Conservation (phyloP, 352 stramenopile genomes). For the Phytophthora meadii region DNA sequence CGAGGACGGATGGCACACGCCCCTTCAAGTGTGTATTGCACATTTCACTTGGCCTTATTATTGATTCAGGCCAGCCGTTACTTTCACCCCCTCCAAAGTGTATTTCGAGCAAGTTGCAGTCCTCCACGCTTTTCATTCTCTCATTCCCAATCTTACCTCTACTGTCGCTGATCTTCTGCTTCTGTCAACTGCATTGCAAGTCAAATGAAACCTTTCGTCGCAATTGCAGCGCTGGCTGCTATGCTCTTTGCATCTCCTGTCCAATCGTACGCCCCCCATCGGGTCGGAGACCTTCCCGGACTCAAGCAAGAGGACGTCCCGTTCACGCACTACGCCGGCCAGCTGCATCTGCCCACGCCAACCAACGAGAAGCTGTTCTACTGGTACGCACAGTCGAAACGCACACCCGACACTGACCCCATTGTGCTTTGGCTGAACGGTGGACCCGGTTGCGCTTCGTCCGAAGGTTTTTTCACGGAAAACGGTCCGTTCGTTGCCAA, state of each 20-base stretch:
- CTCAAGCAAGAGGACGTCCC: conserved; percentile 48
- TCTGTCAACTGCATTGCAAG: background rate
- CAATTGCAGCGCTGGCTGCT: conserved; percentile 25
- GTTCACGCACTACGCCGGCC: conserved; percentile 72
- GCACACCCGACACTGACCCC: conserved; percentile 63
- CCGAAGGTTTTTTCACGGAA: conserved; percentile 86
- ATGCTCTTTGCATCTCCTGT: conserved; percentile 14
- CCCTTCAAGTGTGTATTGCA: conserved; percentile 9
- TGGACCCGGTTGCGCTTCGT: conserved; percentile 86
- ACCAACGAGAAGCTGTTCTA: conserved; percentile 75
- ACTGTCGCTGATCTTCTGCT: background rate
- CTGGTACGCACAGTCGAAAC: conserved; percentile 68
- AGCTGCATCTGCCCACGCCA: conserved; percentile 54
- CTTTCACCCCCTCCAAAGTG: conserved; percentile 7
- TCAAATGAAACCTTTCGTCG: conserved; percentile 28
- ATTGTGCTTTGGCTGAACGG: conserved; percentile 94
- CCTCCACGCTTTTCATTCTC: background rate
- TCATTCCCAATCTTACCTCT: conserved; percentile 15
- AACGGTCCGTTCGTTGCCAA: conserved; percentile 74
- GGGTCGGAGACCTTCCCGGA: conserved; percentile 56
- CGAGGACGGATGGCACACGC: conserved; percentile 13
- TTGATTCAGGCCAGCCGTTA: conserved; percentile 21
- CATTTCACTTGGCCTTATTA: conserved; percentile 15
- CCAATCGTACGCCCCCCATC: conserved; percentile 39
- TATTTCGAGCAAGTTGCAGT: conserved; percentile 18